Base-by-base conservation (phyloP, 2,329 filamentous ascomycete species). In the Davidsoniella eucalypti region DNA sequence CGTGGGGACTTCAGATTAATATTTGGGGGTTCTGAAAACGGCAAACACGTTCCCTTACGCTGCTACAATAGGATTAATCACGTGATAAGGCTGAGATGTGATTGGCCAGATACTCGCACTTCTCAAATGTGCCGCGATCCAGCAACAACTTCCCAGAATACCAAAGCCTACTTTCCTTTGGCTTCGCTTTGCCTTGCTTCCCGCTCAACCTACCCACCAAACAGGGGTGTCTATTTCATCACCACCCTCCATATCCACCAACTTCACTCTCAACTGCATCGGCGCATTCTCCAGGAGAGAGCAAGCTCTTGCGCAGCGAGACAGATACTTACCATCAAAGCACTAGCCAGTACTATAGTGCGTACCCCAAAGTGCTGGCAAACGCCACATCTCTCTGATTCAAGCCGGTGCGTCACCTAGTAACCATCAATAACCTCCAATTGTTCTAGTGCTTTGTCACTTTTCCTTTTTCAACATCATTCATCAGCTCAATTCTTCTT, bases 241-340 rank as follows among this genome's bases (percentile, higher is more conserved):
- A 38, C 36, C 23, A 44, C 40, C 36, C 39, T 47, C 41, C 40
- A 23, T 29, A 6, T 33, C 14, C 21, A 25, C 21, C 5, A 39
- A 36, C 33, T 23, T 45, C 36, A 40, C 37, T 44, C 48, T 50
- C 41, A 44, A 50, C 37, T 40, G 48, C 48, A 50, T 50, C 40
- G 48, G 48, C 48, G 41, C 42, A 50, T 25, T 50, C 47, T 49
- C 40, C 47, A 33, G 47, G 47, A 49, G 47, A 44, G 47, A 49
- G 21, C 17, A 23, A 49, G 47, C 47, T 49, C 33, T 43, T 43
- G 47, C 47, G 47, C 40, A 40, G 17, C 29, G 38, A 49, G 40
- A 33, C 6, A 49, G 47, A 33, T 33, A 33, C 29, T 33, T 33
- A 33, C 7, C 4, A 23, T 23, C 25, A 21, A 38, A 36, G 36